Conservation (phyloP, 192 early-diverging fungal species). For the Coemansia sp. region DNA sequence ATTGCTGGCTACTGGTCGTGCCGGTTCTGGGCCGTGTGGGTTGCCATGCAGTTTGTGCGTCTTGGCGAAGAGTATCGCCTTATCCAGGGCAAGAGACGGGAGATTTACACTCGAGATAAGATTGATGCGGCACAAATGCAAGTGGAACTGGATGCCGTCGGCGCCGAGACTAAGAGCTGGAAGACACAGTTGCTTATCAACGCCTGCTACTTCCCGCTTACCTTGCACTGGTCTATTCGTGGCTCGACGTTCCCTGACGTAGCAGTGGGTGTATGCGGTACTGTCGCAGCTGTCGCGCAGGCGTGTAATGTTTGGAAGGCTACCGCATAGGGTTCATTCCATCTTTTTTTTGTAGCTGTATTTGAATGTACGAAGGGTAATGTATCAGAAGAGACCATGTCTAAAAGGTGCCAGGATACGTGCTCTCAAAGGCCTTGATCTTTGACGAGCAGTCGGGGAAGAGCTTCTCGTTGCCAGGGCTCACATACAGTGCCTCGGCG, state of each 20-base stretch:
- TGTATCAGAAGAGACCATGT: background rate
- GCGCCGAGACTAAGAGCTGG: slow-evolving; percentile 60
- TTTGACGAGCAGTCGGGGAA: slow-evolving; percentile 29
- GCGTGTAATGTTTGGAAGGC: slow-evolving; percentile 81
- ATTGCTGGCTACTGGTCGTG: slow-evolving; percentile 90
- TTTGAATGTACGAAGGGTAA: background rate
- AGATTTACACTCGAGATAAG: slow-evolving; percentile 61
- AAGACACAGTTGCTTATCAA: slow-evolving; percentile 80
- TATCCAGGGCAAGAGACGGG: slow-evolving; percentile 52
- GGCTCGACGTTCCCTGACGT: slow-evolving; percentile 87
- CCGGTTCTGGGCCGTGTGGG: slow-evolving; percentile 94
- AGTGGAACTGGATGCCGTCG: slow-evolving; percentile 63
- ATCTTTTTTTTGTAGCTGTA: background rate
- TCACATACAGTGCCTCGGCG: slow-evolving; percentile 66
- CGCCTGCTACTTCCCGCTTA: slow-evolving; percentile 88
- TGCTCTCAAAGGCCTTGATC: slow-evolving; percentile 27
- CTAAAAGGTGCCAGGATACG: slow-evolving; percentile 46
- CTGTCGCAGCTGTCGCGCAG: slow-evolving; percentile 85
- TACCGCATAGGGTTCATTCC: slow-evolving; percentile 45
- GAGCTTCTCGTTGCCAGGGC: slow-evolving; percentile 52
- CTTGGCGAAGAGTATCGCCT: slow-evolving; percentile 68
- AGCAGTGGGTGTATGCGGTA: slow-evolving; percentile 89
- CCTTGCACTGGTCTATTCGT: slow-evolving; percentile 89
- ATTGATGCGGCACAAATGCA: slow-evolving; percentile 61
- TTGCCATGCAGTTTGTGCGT: slow-evolving; percentile 83